These are phyloP conservation scores for Entomortierella parvispora DNA, from an alignment of 192 early-diverging fungal species.

Conservation along the genomic window DNA sequence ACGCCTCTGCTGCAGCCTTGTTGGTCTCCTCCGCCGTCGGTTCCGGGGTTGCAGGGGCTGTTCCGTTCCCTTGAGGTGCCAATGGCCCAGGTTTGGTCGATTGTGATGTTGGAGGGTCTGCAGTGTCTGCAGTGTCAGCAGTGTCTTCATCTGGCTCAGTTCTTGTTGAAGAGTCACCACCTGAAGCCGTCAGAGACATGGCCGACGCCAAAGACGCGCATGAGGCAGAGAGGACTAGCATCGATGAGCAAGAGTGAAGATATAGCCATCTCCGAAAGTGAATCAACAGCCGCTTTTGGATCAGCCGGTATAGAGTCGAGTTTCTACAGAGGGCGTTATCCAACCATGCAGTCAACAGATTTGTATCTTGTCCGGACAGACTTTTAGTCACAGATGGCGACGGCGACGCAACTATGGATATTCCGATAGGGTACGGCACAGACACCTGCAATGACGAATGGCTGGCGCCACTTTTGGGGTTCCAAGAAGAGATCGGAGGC, in stretches of 20 bases:
- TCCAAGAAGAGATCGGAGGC: too few relatives aligned
- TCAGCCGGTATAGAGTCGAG: slow-evolving; percentile 35
- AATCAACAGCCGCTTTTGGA: slow-evolving; percentile 43
- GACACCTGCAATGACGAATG: too few relatives aligned
- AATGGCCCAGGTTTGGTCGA: background rate
- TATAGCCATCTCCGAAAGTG: slow-evolving; percentile 49
- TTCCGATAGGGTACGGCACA: background rate
- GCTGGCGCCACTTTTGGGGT: too few relatives aligned
- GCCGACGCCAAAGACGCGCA: slow-evolving; percentile 40
- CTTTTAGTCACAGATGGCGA: background rate
- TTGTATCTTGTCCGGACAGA: slow-evolving; percentile 26
- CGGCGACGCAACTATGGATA: background rate
- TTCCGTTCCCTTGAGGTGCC: background rate
- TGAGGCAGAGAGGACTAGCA: slow-evolving; percentile 39
- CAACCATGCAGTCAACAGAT: slow-evolving; percentile 36
- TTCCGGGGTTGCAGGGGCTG: background rate
- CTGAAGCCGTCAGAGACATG: slow-evolving; percentile 16
- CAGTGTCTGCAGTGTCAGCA: background rate
- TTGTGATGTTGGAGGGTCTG: background rate
- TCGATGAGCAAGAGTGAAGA: slow-evolving; percentile 36
- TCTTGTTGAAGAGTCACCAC: background rate
- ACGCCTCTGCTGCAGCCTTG: slow-evolving; percentile 41
- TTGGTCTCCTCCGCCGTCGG: slow-evolving; percentile 37
- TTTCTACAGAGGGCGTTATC: slow-evolving; percentile 39
- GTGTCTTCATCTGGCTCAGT: slow-evolving; percentile 1